Percentiles rank a stretch among this genome's conserved stretches.
Evolutionary conservation across 73 alveolate species (phyloP).

Genomic region (Durusdinium trenchii): DNA sequence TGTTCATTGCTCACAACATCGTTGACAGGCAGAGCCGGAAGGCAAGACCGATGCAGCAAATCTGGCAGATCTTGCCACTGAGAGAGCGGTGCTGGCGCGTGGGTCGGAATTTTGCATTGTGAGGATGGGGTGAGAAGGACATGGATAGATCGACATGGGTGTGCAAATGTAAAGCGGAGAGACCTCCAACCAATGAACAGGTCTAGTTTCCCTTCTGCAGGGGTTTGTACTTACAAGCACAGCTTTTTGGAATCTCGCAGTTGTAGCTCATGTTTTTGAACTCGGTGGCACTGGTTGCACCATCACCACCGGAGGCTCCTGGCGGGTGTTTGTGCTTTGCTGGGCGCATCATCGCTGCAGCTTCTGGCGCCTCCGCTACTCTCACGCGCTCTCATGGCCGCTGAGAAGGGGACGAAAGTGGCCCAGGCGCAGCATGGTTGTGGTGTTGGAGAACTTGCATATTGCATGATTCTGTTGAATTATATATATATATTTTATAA

Average conservation of each 20-base stretch:
- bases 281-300: too few species aligned
- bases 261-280: too few species aligned
- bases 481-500: too few species aligned
- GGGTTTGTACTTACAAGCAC: too few species aligned
- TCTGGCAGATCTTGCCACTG: constrained; percentile 51
- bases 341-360: constrained; percentile 56
- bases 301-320: constrained; percentile 52
- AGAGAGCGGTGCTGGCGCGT: constrained; percentile 31
- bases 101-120: not conserved
- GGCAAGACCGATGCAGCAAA: not conserved
- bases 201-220: too few species aligned
- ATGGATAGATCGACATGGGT: too few species aligned
- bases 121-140: not conserved
- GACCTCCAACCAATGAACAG: too few species aligned
- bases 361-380: constrained; percentile 63
- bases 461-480: too few species aligned
- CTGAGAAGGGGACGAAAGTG: not conserved
- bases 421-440: constrained; percentile 19
- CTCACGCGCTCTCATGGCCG: constrained; percentile 45
- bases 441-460: too few species aligned
- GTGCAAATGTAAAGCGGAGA: too few species aligned
- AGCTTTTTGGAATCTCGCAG: too few species aligned
- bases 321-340: constrained; percentile 39
- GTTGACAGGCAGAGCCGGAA: not conserved
- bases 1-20: not conserved